Evolutionary conservation across 108 stramenopile genomes (phyloP).

Genomic region (Skeletonema grethae): DNA sequence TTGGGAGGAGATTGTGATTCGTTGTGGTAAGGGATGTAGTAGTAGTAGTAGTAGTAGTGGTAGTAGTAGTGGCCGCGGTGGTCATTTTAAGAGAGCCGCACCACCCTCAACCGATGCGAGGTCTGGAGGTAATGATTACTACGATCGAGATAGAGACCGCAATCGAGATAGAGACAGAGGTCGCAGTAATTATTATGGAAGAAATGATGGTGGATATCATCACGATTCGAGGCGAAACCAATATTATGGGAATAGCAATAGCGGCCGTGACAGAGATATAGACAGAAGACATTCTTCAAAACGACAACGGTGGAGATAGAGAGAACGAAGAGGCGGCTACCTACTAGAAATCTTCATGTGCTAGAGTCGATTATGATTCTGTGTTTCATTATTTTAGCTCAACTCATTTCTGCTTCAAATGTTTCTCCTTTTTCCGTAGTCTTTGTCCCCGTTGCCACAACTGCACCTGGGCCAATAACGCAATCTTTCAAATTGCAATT

Average conservation of each 20-base stretch:
- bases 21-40: slow-evolving; percentile 8
- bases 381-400: no score
- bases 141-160: neutral
- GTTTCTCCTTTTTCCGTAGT: slow-evolving; percentile 68
- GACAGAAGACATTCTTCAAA: slow-evolving; percentile 1
- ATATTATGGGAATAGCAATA: slow-evolving; percentile 7
- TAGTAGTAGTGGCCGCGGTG: neutral
- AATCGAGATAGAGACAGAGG: no score
- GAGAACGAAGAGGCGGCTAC: no score
- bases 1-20: slow-evolving; percentile 47
- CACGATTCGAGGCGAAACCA: slow-evolving; percentile 17
- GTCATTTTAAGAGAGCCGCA: neutral
- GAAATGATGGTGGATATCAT: neutral
- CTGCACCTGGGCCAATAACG: slow-evolving; percentile 68
- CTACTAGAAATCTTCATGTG: no score
- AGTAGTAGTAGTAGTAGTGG: neutral
- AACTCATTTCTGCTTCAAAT: slow-evolving; percentile 38
- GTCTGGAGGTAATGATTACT: neutral
- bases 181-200: neutral
- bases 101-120: neutral
- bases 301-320: slow-evolving; percentile 16
- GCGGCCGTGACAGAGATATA: slow-evolving; percentile 10
- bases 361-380: no score
- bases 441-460: slow-evolving; percentile 62
- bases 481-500: slow-evolving; percentile 88